Evolutionary conservation across 1,284 basidiomycete species (phyloP).

Genomic region (Austroboletus novae-zelandiae): DNA sequence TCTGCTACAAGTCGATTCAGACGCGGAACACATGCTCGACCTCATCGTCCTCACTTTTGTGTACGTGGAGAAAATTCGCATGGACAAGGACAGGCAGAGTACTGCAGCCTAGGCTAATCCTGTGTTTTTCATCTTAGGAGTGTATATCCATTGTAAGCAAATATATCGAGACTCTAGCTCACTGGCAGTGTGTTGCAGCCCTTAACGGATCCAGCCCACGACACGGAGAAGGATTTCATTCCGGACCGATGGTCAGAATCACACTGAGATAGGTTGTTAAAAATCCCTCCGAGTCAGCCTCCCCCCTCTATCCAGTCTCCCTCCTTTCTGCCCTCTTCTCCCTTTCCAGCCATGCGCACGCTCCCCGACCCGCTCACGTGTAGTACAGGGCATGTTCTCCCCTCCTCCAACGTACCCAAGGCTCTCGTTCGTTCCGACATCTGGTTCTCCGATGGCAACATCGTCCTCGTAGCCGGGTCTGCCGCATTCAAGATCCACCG

Average conservation of each 20-base stretch:
- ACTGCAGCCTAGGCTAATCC: neutral
- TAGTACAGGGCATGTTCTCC: constrained; percentile 8
- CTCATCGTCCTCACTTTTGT: constrained; percentile 42
- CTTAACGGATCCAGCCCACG: too few relatives aligned
- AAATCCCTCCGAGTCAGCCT: constrained; percentile 16
- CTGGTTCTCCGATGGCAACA: constrained; percentile 71
- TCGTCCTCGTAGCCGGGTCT: constrained; percentile 54
- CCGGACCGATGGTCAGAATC: constrained; percentile 9
- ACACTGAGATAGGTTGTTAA: neutral
- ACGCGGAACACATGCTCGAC: constrained; percentile 37
- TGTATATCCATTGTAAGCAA: neutral
- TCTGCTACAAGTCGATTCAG: constrained; percentile 33
- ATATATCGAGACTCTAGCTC: too few relatives aligned
- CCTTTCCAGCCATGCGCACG: constrained; percentile 17
- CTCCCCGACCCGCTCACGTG: constrained; percentile 28
- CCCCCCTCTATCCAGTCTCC: neutral
- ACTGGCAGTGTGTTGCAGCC: too few relatives aligned
- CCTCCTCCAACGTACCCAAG: constrained; percentile 14
- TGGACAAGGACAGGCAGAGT: constrained; percentile 23
- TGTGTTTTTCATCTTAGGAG: constrained; percentile 9
- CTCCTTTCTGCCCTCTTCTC: neutral
- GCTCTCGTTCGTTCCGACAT: constrained; percentile 50
- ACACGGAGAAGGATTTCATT: constrained; percentile 9
- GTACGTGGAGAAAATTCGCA: constrained; percentile 38
- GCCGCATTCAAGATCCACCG: constrained; percentile 70